Evolutionary conservation across 1,284 basidiomycete species (phyloP), one percentile per base, ranked within the genome.

Genomic region (Malassezia furfur): DNA sequence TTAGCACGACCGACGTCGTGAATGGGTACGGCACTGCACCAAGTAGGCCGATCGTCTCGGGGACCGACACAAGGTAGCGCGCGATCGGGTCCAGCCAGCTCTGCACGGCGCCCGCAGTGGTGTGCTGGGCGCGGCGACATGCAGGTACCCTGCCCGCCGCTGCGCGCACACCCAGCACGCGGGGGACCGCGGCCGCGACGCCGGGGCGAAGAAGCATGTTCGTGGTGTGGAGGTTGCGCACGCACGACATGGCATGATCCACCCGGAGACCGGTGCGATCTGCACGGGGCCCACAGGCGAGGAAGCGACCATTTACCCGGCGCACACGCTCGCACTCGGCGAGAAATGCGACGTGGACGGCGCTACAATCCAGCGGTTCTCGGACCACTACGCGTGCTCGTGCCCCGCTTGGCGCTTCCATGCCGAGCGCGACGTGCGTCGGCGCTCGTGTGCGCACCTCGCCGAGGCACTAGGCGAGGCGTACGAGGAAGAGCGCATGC

Each of bases 1-100:
- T 78, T 3, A 87, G 70, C 40, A 91, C 84, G 59, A 91, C 87
- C 2, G 86, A 84, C 1, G 83, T 80, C 0, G 87, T 65, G 37
- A 69, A 68, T 1, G 65, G 50, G 35, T 68, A 54, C 0, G 65
- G 61, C 12, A 53, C 12, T 17, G 57, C 40, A 36, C 37, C 41
- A 7, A 49, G 19, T 0, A 57, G 37, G n/a, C 55, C 55, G 8
- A 52, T 28, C 36, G 21, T 28, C 32, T 57, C 55, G 7, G 55
- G 55, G 22, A 38, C 22, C 22, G 39, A 34, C 4, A 49, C 25
- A 4, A 52, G 21, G 28, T 52, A 44, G 19, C 46, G 30, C 22
- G 50, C 55, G 11, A 57, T 11, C 19, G 50, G 45, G 19, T 57
- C 55, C 5, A 57, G 28, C 41, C 32, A 36, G 12, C 34, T 19